Percentiles rank a stretch among this genome's conserved stretches.
These are phyloP conservation scores for Phytophthora pinifolia DNA, from an alignment of 352 stramenopile genomes.

Conservation along the genomic window DNA sequence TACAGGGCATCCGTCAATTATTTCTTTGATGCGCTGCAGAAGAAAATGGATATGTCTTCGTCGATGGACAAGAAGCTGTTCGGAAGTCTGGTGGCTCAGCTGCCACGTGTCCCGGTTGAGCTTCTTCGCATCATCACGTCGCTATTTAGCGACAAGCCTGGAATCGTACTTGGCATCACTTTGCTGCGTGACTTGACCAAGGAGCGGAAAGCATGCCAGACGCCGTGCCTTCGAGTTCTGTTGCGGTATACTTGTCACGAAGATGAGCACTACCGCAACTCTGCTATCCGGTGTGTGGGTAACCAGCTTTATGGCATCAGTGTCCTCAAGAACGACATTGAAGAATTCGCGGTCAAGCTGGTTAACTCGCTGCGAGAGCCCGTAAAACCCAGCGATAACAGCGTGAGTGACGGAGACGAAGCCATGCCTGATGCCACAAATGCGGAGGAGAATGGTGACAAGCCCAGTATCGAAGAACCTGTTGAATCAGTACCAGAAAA, in stretches of 20 bases:
- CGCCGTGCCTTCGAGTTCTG: constrained; percentile 55
- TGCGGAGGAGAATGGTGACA: constrained; percentile 13
- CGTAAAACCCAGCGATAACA: constrained; percentile 7
- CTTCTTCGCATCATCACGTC: constrained; percentile 50
- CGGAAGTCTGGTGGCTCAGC: constrained; percentile 46
- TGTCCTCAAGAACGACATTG: constrained; percentile 54
- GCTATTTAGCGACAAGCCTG: constrained; percentile 56
- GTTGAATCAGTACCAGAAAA: constrained; percentile 10
- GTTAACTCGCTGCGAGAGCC: constrained; percentile 51
- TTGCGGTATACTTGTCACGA: constrained; percentile 69
- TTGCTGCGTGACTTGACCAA: constrained; percentile 69
- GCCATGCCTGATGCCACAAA: constrained; percentile 20
- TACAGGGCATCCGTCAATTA: constrained; percentile 53
- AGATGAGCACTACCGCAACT: constrained; percentile 70
- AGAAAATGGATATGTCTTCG: constrained; percentile 56
- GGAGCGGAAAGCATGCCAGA: constrained; percentile 57
- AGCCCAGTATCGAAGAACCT: constrained; percentile 1
- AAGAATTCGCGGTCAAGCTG: constrained; percentile 59
- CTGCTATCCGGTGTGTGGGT: constrained; percentile 70
- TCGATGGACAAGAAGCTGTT: constrained; percentile 76
- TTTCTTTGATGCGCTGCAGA: constrained; percentile 45
- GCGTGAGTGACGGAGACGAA: constrained; percentile 27
- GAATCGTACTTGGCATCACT: constrained; percentile 71
- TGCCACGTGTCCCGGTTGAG: constrained; percentile 61
- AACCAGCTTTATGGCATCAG: constrained; percentile 75